phyloP scores from a whole-genome alignment of 495 filamentous ascomycete species.

The Daldinia decipiens region DNA sequence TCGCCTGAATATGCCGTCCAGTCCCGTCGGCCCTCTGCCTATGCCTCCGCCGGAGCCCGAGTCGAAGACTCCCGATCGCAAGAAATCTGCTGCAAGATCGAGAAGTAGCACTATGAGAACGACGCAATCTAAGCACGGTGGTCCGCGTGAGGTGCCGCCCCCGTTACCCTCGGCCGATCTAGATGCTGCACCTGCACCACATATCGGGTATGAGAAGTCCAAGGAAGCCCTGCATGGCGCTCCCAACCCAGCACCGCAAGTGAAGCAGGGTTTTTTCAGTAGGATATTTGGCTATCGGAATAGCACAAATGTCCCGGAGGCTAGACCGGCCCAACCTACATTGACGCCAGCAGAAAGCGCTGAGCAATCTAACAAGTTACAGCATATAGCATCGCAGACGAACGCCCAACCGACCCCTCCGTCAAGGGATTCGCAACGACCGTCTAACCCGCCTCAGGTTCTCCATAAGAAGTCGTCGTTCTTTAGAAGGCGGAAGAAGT shows the following conservation, averaged over 20 bases:
- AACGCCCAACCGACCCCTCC: constrained; percentile 60
- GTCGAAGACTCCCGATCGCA: constrained; percentile 59
- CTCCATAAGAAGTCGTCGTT: constrained; percentile 93
- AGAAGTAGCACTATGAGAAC: constrained; percentile 59
- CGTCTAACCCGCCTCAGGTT: constrained; percentile 56
- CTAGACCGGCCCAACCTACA: constrained; percentile 47
- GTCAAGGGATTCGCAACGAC: constrained; percentile 53
- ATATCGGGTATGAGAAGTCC: constrained; percentile 67
- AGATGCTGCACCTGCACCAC: constrained; percentile 62
- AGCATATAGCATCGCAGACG: constrained; percentile 45
- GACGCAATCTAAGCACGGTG: constrained; percentile 40
- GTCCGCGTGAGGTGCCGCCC: constrained; percentile 48
- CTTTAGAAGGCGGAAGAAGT: constrained; percentile 93
- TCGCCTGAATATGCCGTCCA: constrained; percentile 57
- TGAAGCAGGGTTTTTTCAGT: constrained; percentile 86
- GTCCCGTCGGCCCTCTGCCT: constrained; percentile 48
- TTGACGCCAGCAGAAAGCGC: constrained; percentile 33
- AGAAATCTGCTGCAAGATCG: constrained; percentile 72
- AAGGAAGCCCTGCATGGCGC: constrained; percentile 55
- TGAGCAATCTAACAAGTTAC: constrained; percentile 32
- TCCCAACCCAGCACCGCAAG: constrained; percentile 46
- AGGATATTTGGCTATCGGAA: constrained; percentile 80
- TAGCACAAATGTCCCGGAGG: constrained; percentile 38
- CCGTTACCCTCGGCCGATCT: constrained; percentile 50
- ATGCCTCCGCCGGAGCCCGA: constrained; percentile 52